Base-by-base conservation (phyloP, 305 asterid genomes). In the Plantago lanceolata region DNA sequence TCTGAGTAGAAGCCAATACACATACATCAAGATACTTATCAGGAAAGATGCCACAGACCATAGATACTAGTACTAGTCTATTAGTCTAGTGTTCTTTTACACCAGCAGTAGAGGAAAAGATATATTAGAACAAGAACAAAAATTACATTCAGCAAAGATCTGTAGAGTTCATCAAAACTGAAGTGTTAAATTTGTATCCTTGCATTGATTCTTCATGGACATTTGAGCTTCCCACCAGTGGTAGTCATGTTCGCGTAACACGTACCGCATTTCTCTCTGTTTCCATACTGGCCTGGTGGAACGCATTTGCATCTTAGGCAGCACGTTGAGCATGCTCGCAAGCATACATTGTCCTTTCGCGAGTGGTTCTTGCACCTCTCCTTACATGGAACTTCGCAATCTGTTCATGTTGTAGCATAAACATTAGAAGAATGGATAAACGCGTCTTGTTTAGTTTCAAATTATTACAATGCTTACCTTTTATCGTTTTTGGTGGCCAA, bases 201-300 rank as follows among this genome's bases (percentile, higher is more conserved):
- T 47, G 20, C n/a, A n/a, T 24, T 24, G 12, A 21, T n/a, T 33
- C 44, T 13, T 78, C 75, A 88, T 2, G 96, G 97, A 16, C 97
- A 91, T 71, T 90, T 90, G 57, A 28, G 77, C 73, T 54, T 69
- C 51, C 94, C 91, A 29, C 82, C 87, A 14, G 49, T 82, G 16
- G 95, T 86, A 61, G 84, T 88, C 97, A 86, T 84, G 60, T 24
- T 49, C 0, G 88, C 31, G 63, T 88, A 91, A 73, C 97, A 91
- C 31, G 49, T 74, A 48, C 88, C 88, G 50, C 89, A 80, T 17
- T 49, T 49, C 15, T 83, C 83, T 13, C 29, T 44, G 78, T 83
- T 78, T 1, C 86, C 89, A 48, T 65, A 74, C 37, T 80, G 84
- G 0, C 89, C 89, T 0, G 89, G 89, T 0, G 89, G 89, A 9